These are phyloP conservation scores for Aspergillus amoenus DNA, from an alignment of 2,329 filamentous ascomycete species.

Conservation along the genomic window DNA sequence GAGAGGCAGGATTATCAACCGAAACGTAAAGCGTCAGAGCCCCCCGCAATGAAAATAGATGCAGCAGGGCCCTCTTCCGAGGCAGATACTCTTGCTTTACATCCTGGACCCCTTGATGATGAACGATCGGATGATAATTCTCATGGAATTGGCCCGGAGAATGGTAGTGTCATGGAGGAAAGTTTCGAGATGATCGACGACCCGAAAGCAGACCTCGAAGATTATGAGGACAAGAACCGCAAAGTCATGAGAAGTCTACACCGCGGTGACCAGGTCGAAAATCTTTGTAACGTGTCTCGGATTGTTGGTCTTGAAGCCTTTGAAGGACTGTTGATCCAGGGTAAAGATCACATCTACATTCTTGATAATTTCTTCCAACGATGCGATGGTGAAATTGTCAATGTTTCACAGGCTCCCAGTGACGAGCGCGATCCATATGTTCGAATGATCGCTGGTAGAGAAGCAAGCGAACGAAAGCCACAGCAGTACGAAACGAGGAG, in stretches of 20 bases:
- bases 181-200: conserved; percentile 97
- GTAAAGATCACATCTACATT: conserved; percentile 88
- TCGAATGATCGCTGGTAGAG: conserved; percentile 81
- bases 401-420: conserved; percentile 86
- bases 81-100: conserved; percentile 42
- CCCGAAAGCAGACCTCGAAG: conserved; percentile 78
- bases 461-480: conserved; percentile 59
- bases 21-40: conserved; percentile 69
- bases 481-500: conserved; percentile 78
- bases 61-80: conserved; percentile 42
- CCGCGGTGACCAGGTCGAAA: conserved; percentile 85
- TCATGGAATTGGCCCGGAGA: conserved; percentile 35
- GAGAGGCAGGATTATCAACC: conserved; percentile 77
- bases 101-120: conserved; percentile 33
- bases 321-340: conserved; percentile 89
- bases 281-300: conserved; percentile 91
- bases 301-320: conserved; percentile 91
- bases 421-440: conserved; percentile 96
- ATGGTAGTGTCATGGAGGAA: conserved; percentile 64
- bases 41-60: conserved; percentile 47
- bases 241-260: conserved; percentile 95
- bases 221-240: conserved; percentile 95
- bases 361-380: conserved; percentile 97
- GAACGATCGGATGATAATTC: conserved; percentile 33
- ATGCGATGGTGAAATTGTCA: conserved; percentile 92